Percentiles rank a stretch among this genome's conserved stretches.
Evolutionary conservation across 495 filamentous ascomycete genomes (phyloP).

Genomic region (Neurospora sp.): DNA sequence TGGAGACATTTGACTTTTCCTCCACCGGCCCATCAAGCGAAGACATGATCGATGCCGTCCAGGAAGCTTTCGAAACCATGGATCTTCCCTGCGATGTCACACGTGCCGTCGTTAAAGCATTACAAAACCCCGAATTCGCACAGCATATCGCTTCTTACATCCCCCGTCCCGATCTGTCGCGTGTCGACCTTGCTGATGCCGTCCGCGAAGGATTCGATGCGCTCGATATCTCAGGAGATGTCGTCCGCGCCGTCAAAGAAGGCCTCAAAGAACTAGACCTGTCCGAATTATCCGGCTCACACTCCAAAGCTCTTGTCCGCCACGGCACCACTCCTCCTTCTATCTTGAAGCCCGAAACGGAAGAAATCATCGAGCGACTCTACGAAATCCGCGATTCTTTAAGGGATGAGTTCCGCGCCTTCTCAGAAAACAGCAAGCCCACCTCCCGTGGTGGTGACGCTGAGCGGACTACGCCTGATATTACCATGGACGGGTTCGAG

Average conservation of each 20-base stretch:
- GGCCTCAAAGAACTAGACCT: conserved; percentile 15
- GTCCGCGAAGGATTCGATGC: conserved; percentile 20
- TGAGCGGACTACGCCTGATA: conserved; percentile 65
- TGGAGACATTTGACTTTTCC: conserved; percentile 15
- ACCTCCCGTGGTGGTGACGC: conserved; percentile 63
- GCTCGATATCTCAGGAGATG: conserved; percentile 10
- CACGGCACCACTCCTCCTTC: conserved; percentile 5
- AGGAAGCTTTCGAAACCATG: conserved; percentile 13
- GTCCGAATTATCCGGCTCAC: neutral
- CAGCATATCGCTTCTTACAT: conserved; percentile 5
- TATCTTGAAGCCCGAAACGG: neutral
- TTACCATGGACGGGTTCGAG: conserved; percentile 77
- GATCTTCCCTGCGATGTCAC: conserved; percentile 8
- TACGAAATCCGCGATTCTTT: conserved; percentile 67
- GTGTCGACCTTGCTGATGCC: conserved; percentile 19
- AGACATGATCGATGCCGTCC: conserved; percentile 13
- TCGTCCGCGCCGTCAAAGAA: conserved; percentile 13
- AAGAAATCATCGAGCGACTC: conserved; percentile 39
- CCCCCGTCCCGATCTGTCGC: conserved; percentile 15
- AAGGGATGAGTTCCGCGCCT: conserved; percentile 50
- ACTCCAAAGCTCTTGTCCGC: conserved; percentile 2
- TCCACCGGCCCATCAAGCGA: neutral
- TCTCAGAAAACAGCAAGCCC: conserved; percentile 58
- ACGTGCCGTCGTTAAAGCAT: conserved; percentile 9
- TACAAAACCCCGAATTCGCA: conserved; percentile 17